Evolutionary conservation across 179 eudicot species (phyloP).

Genomic region (Nepenthes alata): DNA sequence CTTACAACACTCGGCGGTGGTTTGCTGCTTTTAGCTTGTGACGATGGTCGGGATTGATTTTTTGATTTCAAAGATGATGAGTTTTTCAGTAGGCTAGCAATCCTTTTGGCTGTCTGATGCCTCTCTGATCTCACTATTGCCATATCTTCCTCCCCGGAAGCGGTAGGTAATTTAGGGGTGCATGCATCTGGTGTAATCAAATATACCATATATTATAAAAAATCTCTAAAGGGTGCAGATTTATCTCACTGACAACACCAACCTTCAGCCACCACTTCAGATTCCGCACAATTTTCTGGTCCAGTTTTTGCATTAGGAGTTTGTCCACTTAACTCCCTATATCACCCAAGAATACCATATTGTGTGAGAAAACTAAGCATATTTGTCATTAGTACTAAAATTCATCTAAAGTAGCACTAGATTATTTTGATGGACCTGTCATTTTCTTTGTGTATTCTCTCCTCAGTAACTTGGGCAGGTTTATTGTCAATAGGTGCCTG

Average conservation of each 20-base stretch:
- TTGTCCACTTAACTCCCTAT: conserved; percentile 11
- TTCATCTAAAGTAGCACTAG: neutral
- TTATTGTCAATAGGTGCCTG: conserved; percentile 18
- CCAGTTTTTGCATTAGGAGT: conserved; percentile 11
- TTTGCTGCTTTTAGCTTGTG: conserved; percentile 46
- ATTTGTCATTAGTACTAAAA: neutral
- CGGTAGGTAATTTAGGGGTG: conserved; percentile 45
- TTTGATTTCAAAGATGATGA: conserved; percentile 54
- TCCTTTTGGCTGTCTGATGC: conserved; percentile 47
- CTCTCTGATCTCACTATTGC: conserved; percentile 23
- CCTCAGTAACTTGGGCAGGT: conserved; percentile 12
- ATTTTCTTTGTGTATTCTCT: conserved; percentile 15
- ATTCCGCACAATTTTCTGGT: conserved; percentile 6
- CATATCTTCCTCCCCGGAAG: conserved; percentile 17
- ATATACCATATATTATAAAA: neutral
- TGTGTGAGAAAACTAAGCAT: conserved; percentile 2
- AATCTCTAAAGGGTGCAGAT: neutral
- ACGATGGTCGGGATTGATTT: conserved; percentile 19
- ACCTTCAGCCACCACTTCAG: conserved; percentile 19
- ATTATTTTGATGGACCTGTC: conserved; percentile 23
- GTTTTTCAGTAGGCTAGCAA: conserved; percentile 50
- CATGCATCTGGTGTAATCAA: conserved; percentile 24
- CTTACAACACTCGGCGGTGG: conserved; percentile 27
- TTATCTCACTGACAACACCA: neutral
- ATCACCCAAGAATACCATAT: neutral